Base-by-base conservation (phyloP, 2,329 filamentous ascomycete species). In the Chaetomiaceae sp. region DNA sequence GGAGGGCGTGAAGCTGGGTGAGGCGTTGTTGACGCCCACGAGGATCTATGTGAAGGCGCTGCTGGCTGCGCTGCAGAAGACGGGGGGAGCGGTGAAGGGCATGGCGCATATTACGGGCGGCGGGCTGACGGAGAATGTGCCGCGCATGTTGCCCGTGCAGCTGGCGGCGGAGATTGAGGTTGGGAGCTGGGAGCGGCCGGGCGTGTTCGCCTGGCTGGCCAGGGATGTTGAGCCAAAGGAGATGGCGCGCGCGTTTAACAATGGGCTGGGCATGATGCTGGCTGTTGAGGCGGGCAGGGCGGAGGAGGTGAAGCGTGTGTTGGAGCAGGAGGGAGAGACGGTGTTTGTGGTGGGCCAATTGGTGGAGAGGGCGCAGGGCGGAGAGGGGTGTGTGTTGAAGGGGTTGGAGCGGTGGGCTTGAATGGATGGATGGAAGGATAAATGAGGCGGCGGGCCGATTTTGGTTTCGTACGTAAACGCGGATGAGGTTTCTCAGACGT, bases 101-200 rank as follows among this genome's bases (percentile, higher is more conserved):
- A 85, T 97, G 65, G 86, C 93, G 10, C 93, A 98, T 69, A 97
- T 98, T 69, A 98, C 93, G 0, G 93, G 93, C 41, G 93, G 93
- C 51, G 93, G 93, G 10, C 77, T 98, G 17, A 74, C 84, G 15
- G 93, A 98, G 69, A 98, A 98, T 65, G 84, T 98, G 20, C 93
- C 93, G 24, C 83, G 93, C 54, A 95, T 95, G 86, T 75, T 98
- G 15, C 93, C 93, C 2, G 66, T 76, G 27, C 72, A 82, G 37
- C 78, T 98, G 6, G 78, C 85, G 2, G 91, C 89, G 2, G 80
- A 88, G 62, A 81, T 98, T 45, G 85, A 95, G 59, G 85, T 86
- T 38, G 70, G 73, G 34, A 68, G 78, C 1, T 98, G 90, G 88
- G 65, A 79, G 20, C 74, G 89, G 35, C 88, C 86, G 0, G 70